These are phyloP conservation scores for Boletus vinaceobasis DNA, from an alignment of 768 basidiomycete genomes.

Conservation along the genomic window DNA sequence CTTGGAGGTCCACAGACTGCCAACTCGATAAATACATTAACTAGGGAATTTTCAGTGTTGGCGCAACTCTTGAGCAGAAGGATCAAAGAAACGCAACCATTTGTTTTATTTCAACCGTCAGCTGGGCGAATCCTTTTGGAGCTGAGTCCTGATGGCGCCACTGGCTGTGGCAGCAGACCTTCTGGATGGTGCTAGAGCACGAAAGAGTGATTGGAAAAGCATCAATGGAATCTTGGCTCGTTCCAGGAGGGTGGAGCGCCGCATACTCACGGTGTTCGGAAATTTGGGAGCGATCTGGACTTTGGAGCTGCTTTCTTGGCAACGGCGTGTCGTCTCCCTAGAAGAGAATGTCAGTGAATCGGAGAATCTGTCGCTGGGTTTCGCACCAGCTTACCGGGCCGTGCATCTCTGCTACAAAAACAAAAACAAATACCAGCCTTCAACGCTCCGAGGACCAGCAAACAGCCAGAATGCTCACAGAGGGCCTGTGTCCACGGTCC, in stretches of 20 bases:
- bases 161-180: not conserved
- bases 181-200: not conserved
- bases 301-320: not conserved
- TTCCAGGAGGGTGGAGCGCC: not conserved
- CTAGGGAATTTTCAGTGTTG: not conserved
- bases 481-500: slow-evolving; percentile 9
- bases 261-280: not conserved
- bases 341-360: slow-evolving; percentile 10
- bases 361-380: slow-evolving; percentile 24
- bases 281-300: not conserved
- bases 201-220: not conserved
- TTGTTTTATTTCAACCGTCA: not conserved
- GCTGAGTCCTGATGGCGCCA: slow-evolving; percentile 1
- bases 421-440: slow-evolving; percentile 19
- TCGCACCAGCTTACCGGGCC: slow-evolving; percentile 1
- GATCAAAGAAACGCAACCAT: not conserved
- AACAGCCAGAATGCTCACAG: slow-evolving; percentile 1
- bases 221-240: not conserved
- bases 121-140: not conserved
- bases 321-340: not conserved
- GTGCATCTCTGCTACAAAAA: slow-evolving; percentile 7
- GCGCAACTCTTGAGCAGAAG: not conserved
- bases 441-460: slow-evolving; percentile 1
- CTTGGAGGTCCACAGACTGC: not conserved
- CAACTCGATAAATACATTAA: not conserved